Percentiles rank a stretch among this genome's conserved stretches.
Evolutionary conservation across 805 yeast species (phyloP).

Genomic region (Hanseniaspora nectarophila): DNA sequence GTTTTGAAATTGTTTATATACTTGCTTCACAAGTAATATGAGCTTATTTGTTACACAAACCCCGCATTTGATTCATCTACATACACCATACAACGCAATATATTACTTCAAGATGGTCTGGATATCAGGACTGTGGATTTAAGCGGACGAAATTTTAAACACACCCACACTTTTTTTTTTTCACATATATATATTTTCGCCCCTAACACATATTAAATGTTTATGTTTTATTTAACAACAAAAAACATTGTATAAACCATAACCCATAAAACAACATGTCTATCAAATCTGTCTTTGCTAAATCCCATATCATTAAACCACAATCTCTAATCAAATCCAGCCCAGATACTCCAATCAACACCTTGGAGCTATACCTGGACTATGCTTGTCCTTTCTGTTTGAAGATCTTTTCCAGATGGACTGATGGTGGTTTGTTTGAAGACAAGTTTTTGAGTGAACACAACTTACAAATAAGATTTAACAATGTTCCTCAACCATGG

Average conservation of each 20-base stretch:
- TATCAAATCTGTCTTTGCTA: conserved; percentile 9
- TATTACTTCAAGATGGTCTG: too few relatives aligned
- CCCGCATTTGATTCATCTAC: too few relatives aligned
- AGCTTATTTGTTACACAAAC: too few relatives aligned
- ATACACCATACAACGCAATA: too few relatives aligned
- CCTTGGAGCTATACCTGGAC: conserved; percentile 57
- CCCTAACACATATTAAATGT: too few relatives aligned
- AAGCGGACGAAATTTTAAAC: too few relatives aligned
- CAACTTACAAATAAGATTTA: conserved; percentile 48
- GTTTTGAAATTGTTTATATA: too few relatives aligned
- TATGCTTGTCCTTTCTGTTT: conserved; percentile 68
- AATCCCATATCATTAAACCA: conserved; percentile 11
- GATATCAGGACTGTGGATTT: too few relatives aligned
- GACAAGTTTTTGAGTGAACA: conserved; percentile 37
- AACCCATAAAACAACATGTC: conserved; percentile 7
- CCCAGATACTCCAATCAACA: conserved; percentile 21
- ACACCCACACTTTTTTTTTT: too few relatives aligned
- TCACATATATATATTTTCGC: not conserved
- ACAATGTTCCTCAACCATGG: conserved; percentile 84
- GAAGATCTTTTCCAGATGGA: conserved; percentile 48
- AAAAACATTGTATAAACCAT: not conserved
- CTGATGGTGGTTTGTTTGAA: conserved; percentile 41
- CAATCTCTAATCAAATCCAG: not conserved
- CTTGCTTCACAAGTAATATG: too few relatives aligned
- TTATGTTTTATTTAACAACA: not conserved